phyloP scores from a whole-genome alignment of 2,329 filamentous ascomycete genomes.

The Beauveria sp. region DNA sequence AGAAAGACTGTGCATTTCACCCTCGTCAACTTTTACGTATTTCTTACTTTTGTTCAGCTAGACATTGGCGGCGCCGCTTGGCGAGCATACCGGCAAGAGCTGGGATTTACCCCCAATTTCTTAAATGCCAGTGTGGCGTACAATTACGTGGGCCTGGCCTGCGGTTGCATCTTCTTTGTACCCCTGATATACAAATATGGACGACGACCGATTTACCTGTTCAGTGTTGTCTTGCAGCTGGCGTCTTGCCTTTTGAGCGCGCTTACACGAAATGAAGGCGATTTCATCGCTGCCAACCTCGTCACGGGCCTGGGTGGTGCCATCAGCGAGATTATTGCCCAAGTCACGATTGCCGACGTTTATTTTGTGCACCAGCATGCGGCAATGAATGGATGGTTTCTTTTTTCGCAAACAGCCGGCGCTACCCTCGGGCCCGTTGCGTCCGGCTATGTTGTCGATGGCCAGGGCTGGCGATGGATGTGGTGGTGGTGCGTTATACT shows the following conservation, averaged over 20 bases:
- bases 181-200: conserved; percentile 29
- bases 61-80: conserved; percentile 12
- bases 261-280: conserved; percentile 11
- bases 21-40: conserved; percentile 53
- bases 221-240: conserved; percentile 15
- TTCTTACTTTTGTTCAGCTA: conserved; percentile 62
- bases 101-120: conserved; percentile 19
- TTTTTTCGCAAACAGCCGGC: conserved; percentile 21
- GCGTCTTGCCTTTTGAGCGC: conserved; percentile 16
- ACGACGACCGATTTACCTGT: conserved; percentile 24
- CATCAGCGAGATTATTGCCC: conserved; percentile 30
- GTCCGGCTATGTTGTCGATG: conserved; percentile 16
- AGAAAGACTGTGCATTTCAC: conserved; percentile 27
- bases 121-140: conserved; percentile 22
- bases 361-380: conserved; percentile 24
- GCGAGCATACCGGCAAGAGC: conserved; percentile 15
- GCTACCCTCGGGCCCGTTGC: conserved; percentile 17
- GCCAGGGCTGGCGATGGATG: conserved; percentile 23
- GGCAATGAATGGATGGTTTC: conserved; percentile 23
- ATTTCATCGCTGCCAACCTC: conserved; percentile 15
- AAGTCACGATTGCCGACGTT: conserved; percentile 29
- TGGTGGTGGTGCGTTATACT: conserved; percentile 17
- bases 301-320: conserved; percentile 28
- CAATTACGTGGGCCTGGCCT: conserved; percentile 24
- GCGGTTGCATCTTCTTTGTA: conserved; percentile 27